Conservation (phyloP, 768 basidiomycete genomes). For the Amanita subjunquillea region DNA sequence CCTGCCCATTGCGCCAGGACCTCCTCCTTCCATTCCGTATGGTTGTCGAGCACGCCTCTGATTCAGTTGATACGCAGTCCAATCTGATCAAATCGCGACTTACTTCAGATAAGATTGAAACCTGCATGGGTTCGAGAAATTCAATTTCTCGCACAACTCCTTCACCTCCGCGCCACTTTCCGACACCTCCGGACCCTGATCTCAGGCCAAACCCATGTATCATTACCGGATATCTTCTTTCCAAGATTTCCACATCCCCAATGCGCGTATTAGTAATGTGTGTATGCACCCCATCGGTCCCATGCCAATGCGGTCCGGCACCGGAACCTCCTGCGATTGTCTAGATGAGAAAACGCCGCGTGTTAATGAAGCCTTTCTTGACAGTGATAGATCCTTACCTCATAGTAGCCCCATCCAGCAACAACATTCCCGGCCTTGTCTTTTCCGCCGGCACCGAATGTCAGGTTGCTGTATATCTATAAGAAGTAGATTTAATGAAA, state of each 20-base stretch:
- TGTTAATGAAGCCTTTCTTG: constrained; percentile 5
- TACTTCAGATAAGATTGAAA: constrained; percentile 83
- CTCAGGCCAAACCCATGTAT: constrained; percentile 76
- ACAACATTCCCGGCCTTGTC: constrained; percentile 63
- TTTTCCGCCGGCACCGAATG: constrained; percentile 86
- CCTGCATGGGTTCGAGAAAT: constrained; percentile 71
- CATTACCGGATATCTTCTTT: constrained; percentile 88
- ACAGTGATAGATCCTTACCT: constrained; percentile 28
- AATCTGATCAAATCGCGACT: constrained; percentile 7
- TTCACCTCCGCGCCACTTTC: constrained; percentile 72
- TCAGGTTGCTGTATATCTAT: constrained; percentile 53
- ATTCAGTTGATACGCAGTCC: background rate
- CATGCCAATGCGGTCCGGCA: constrained; percentile 83
- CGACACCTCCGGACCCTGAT: constrained; percentile 56
- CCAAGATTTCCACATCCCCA: constrained; percentile 88
- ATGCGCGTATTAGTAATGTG: constrained; percentile 92
- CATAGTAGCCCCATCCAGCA: constrained; percentile 87
- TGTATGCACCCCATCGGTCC: constrained; percentile 88
- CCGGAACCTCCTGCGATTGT: constrained; percentile 94
- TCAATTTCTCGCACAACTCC: constrained; percentile 81
- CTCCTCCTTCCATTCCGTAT: constrained; percentile 80
- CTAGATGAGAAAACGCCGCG: constrained; percentile 23
- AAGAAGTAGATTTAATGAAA: background rate
- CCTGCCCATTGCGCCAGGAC: constrained; percentile 55
- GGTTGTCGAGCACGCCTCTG: constrained; percentile 80